Conservation (phyloP, 768 basidiomycete species). For the Trametes maxima region DNA sequence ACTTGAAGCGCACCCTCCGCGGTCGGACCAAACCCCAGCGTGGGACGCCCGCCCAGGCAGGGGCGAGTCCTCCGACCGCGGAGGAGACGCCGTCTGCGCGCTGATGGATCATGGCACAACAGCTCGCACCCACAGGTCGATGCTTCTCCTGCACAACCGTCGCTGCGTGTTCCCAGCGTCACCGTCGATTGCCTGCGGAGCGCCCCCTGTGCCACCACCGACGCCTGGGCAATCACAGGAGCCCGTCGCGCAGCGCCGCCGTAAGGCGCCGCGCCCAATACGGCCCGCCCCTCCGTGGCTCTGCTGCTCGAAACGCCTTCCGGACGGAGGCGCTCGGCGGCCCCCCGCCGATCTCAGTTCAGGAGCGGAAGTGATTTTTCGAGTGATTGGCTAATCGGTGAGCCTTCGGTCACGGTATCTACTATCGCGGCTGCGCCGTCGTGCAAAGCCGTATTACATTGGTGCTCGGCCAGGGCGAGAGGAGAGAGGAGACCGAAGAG, state of each 20-base stretch:
- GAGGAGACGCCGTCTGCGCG: neutral
- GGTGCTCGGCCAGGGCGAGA: neutral
- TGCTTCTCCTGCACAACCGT: neutral
- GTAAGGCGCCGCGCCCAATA: neutral
- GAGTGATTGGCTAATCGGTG: slow-evolving; percentile 1
- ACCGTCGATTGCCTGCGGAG: slow-evolving; percentile 3
- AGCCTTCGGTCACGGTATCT: neutral
- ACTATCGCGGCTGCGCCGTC: neutral
- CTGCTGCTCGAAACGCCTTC: slow-evolving; percentile 8
- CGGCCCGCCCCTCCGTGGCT: slow-evolving; percentile 16
- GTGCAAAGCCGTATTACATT: slow-evolving; percentile 4
- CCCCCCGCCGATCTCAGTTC: slow-evolving; percentile 14
- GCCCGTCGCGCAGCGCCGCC: slow-evolving; percentile 1
- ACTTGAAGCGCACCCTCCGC: neutral
- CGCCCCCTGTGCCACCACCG: neutral
- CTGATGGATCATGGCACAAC: neutral
- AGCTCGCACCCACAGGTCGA: neutral
- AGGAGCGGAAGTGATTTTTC: neutral
- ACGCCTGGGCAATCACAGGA: slow-evolving; percentile 9
- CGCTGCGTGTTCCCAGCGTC: neutral
- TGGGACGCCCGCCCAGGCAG: neutral
- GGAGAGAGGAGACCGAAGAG: neutral
- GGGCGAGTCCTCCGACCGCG: neutral
- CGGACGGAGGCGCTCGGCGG: neutral
- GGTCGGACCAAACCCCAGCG: neutral